These are phyloP conservation scores for Umbelopsis sp. DNA, from an alignment of 371 early-diverging fungal species.

Conservation along the genomic window DNA sequence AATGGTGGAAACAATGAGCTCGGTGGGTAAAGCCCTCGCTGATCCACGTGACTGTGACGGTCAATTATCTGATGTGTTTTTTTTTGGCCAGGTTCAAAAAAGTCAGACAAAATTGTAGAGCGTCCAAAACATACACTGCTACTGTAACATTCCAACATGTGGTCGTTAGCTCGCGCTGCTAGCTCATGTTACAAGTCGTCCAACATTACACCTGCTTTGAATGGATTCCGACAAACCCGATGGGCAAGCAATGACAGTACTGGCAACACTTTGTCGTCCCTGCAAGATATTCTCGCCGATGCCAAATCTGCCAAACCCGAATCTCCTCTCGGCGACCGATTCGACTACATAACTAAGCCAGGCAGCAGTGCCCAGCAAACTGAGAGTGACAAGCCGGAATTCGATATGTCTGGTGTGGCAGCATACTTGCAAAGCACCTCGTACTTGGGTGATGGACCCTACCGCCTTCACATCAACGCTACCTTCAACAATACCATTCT, in stretches of 20 bases:
- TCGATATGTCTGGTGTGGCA: neutral
- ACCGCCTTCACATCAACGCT: slow-evolving; percentile 79
- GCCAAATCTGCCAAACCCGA: neutral
- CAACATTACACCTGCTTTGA: neutral
- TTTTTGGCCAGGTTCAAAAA: neutral
- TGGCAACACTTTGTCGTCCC: neutral
- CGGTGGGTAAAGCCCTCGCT: too few species aligned
- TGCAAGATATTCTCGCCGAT: neutral
- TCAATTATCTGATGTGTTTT: neutral
- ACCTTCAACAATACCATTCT: slow-evolving; percentile 89
- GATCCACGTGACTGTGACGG: neutral
- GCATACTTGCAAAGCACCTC: neutral
- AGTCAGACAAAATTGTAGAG: neutral
- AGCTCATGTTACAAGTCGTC: neutral
- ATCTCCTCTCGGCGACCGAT: neutral
- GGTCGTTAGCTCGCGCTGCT: neutral
- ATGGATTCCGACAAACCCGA: neutral
- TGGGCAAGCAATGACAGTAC: neutral
- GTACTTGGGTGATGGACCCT: slow-evolving; percentile 29
- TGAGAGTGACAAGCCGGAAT: neutral
- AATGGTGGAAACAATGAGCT: neutral
- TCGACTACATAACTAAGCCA: neutral
- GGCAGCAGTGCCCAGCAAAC: neutral
- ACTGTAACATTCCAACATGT: neutral
- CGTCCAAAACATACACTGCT: neutral